Evolutionary conservation across 139 green algal species (phyloP).

Genomic region (Astrephomene gubernaculifera): DNA sequence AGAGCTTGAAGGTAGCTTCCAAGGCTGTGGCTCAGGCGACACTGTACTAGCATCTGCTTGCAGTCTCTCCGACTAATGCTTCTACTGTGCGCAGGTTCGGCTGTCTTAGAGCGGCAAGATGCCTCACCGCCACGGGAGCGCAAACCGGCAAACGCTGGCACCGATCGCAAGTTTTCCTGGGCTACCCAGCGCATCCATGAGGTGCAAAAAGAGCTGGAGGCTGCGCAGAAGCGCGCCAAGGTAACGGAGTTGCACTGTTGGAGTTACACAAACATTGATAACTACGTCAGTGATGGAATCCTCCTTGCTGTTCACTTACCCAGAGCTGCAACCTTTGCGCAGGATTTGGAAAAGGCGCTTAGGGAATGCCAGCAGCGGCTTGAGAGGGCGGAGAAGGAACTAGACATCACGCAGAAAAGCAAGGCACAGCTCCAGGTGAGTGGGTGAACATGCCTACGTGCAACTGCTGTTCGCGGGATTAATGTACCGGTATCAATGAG

Average conservation of each 20-base stretch:
- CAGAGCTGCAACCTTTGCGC: background rate
- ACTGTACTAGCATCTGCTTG: too few relatives aligned
- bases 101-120: constrained; percentile 43
- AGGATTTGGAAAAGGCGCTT: constrained; percentile 22
- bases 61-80: too few relatives aligned
- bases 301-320: background rate
- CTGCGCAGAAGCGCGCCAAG: constrained; percentile 31
- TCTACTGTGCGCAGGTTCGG: too few relatives aligned
- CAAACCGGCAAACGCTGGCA: constrained; percentile 28
- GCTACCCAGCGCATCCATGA: constrained; percentile 73
- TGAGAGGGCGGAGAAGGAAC: background rate
- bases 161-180: constrained; percentile 67
- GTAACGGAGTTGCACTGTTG: background rate
- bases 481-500: too few relatives aligned
- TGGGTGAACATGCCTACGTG: background rate
- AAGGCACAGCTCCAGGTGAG: background rate
- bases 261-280: background rate
- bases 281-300: background rate
- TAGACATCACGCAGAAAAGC: background rate
- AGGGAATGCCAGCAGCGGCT: background rate
- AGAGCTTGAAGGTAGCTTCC: constrained; percentile 16
- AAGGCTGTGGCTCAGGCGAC: too few relatives aligned
- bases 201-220: constrained; percentile 62
- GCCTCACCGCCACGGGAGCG: constrained; percentile 59
- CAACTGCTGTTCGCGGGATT: background rate